Evolutionary conservation across 2,329 filamentous ascomycete genomes (phyloP), one percentile per base, ranked within the genome.

Genomic region (Nemania diffusa): DNA sequence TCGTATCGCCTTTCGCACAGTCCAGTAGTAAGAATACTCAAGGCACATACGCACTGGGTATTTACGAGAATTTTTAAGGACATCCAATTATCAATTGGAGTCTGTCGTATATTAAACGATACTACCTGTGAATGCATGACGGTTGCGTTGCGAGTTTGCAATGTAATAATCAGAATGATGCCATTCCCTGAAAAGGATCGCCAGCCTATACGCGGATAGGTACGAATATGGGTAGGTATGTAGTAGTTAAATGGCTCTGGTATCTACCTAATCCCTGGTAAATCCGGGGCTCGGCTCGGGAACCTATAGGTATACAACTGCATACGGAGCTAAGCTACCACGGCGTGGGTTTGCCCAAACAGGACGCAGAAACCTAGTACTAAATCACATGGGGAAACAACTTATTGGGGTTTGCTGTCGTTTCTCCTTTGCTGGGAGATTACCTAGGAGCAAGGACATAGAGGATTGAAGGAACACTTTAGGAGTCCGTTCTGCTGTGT

Each of bases 161-260:
- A 62, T 57, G 69, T 37, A 55, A 57, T 61, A 20, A 62, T 61
- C 26, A 27, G 56, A 24, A 55, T 55, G 32, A 58, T 57, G 24
- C 37, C 37, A 57, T 15, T 34, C 42, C 61, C 57, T 50, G 32
- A 26, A 37, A 52, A 37, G 40, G 58, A 66, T 57, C 34, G 53
- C 22, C 22, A 44, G 17, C 24, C 57, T 7, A 55, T 6, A 11
- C 3, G n/a, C n/a, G 4, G 13, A 11, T 24, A 24, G 22, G 4
- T 56, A 34, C 13, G 26, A 48, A 46, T 26, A 29, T 61, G 34
- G 44, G 34, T 55, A 48, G 37, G n/a, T n/a, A n/a, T n/a, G n/a
- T n/a, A n/a, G n/a, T n/a, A n/a, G n/a, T n/a, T n/a, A n/a, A 27
- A 48, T 34, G 34, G 56, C 55, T 17, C 13, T 40, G 27, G 42